A percentile compares a stretch with the other conserved stretches of the same genome.
Conservation (phyloP, 2,329 filamentous ascomycete species). For the Endothia cerciana region DNA sequence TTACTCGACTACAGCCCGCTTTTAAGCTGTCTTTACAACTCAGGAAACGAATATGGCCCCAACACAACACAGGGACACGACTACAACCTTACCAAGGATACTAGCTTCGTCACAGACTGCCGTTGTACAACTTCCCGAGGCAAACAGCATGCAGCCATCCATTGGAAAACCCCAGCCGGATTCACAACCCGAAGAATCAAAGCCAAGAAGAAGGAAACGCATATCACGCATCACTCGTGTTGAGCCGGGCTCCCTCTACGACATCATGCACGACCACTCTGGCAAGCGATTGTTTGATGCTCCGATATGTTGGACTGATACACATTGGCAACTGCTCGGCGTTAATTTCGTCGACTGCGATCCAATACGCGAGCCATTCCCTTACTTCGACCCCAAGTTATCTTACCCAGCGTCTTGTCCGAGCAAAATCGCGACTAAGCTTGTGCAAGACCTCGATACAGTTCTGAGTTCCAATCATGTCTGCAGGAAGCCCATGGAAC, state of each 20-base stretch:
- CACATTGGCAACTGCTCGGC: constrained; percentile 52
- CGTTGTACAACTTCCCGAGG: background rate
- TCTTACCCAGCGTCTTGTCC: constrained; percentile 34
- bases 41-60: constrained; percentile 18
- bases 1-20: constrained; percentile 20
- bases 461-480: constrained; percentile 43
- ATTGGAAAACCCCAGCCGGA: background rate
- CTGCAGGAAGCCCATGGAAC: constrained; percentile 47
- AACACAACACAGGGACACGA: constrained; percentile 2
- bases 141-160: background rate
- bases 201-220: constrained; percentile 31
- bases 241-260: constrained; percentile 54
- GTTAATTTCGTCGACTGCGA: constrained; percentile 50
- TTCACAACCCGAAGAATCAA: constrained; percentile 12
- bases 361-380: constrained; percentile 46
- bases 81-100: constrained; percentile 7
- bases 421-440: constrained; percentile 46
- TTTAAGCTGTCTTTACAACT: constrained; percentile 22
- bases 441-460: constrained; percentile 49
- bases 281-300: constrained; percentile 53
- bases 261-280: constrained; percentile 53
- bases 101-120: constrained; percentile 14
- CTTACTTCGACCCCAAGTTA: constrained; percentile 32
- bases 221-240: constrained; percentile 43
- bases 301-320: constrained; percentile 60